A percentile compares a stretch with the other conserved stretches of the same genome.
phyloP scores from a whole-genome alignment of 1,284 basidiomycete genomes.

The Naganishia sp. region DNA sequence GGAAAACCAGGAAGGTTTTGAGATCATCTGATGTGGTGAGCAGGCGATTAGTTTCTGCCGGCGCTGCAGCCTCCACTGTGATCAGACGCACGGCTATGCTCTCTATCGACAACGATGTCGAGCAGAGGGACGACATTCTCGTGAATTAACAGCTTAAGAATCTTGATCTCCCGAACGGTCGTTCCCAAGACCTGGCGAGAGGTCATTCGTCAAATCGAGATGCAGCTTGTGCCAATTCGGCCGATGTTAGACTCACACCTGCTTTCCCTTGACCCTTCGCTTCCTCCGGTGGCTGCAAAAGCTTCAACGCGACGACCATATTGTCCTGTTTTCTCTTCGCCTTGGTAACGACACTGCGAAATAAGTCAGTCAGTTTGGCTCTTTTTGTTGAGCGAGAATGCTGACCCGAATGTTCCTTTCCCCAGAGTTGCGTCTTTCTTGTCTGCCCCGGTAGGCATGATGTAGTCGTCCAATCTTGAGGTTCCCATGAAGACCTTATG shows the following conservation, averaged over 20 bases:
- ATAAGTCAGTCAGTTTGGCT: slow-evolving; percentile 6
- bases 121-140: slow-evolving; percentile 81
- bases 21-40: slow-evolving; percentile 57
- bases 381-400: not conserved
- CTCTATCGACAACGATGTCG: slow-evolving; percentile 74
- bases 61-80: not conserved
- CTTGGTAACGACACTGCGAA: slow-evolving; percentile 78
- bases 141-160: slow-evolving; percentile 86
- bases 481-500: slow-evolving; percentile 72
- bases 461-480: slow-evolving; percentile 74
- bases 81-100: slow-evolving; percentile 5
- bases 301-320: slow-evolving; percentile 82
- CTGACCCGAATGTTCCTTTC: slow-evolving; percentile 90
- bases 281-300: slow-evolving; percentile 93
- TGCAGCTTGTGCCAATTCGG: not conserved
- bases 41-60: slow-evolving; percentile 45
- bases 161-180: slow-evolving; percentile 96
- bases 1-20: slow-evolving; percentile 86
- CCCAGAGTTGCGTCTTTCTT: slow-evolving; percentile 73
- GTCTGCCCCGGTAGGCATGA: slow-evolving; percentile 51
- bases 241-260: slow-evolving; percentile 63
- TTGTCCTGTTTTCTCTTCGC: slow-evolving; percentile 68
- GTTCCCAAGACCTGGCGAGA: slow-evolving; percentile 69
- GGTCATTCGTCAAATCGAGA: not conserved
- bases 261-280: slow-evolving; percentile 45